phyloP scores from a whole-genome alignment of 768 basidiomycete species.

The Termitomyces sp. region DNA sequence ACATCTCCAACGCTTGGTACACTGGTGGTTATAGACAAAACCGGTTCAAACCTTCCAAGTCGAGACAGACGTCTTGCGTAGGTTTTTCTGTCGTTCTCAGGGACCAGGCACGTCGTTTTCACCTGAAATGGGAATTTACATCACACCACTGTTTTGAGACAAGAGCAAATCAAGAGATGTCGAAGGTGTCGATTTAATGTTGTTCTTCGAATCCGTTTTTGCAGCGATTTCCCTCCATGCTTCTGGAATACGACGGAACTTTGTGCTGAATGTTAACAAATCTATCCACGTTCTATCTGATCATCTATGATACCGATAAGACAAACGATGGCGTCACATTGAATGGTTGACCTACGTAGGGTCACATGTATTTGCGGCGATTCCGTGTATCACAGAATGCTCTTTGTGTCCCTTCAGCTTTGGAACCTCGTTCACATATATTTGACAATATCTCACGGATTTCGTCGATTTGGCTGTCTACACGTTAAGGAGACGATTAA shows the following conservation, averaged over 20 bases:
- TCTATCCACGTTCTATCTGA: neutral
- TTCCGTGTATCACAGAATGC: neutral
- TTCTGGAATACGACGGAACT: neutral
- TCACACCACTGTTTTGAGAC: neutral
- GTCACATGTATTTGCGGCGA: conserved; percentile 2
- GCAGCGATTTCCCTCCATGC: neutral
- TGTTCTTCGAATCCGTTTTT: conserved; percentile 1
- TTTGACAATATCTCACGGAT: neutral
- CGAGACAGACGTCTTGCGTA: neutral
- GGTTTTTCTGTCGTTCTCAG: neutral
- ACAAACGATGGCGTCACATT: neutral
- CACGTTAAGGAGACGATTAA: too few species aligned
- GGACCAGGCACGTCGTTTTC: neutral
- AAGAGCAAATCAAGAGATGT: neutral
- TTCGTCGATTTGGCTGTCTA: neutral
- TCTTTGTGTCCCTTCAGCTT: neutral
- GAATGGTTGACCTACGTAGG: neutral
- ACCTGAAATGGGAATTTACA: neutral
- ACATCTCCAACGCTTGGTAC: neutral
- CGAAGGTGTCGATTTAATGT: neutral
- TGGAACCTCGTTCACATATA: neutral
- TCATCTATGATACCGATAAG: conserved; percentile 10
- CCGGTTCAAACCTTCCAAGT: neutral
- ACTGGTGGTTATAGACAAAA: neutral
- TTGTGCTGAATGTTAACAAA: neutral